Conservation (phyloP, 495 filamentous ascomycete genomes). For the Annulohypoxylon bovei region DNA sequence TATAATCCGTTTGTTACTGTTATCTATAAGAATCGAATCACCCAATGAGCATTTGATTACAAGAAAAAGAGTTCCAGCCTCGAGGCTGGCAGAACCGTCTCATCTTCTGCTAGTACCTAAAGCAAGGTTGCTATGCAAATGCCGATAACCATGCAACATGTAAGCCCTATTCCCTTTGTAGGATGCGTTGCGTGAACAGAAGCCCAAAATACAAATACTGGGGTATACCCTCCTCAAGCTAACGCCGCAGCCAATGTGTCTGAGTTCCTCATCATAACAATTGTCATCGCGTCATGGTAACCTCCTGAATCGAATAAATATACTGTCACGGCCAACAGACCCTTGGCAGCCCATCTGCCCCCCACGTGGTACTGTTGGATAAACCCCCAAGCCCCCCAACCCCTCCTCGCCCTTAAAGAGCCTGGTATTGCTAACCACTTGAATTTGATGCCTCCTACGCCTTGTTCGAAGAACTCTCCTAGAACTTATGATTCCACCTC, state of each 20-base stretch:
- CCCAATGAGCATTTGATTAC: background rate
- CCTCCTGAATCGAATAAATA: background rate
- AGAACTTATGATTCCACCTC: background rate
- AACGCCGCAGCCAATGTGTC: conserved; percentile 7
- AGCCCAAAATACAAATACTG: conserved; percentile 13
- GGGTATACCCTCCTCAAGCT: conserved; percentile 24
- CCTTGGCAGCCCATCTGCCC: background rate
- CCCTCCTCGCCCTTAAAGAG: background rate
- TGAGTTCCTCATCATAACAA: conserved; percentile 14
- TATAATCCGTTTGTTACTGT: background rate
- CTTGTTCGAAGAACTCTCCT: background rate
- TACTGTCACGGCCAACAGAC: background rate
- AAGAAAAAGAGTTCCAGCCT: background rate
- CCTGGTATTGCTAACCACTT: background rate
- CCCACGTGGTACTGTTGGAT: background rate
- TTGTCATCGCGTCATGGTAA: conserved; percentile 14
- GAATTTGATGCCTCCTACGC: conserved; percentile 1
- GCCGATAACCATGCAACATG: conserved; percentile 6
- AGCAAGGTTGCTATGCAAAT: background rate
- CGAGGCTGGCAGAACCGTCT: conserved; percentile 2
- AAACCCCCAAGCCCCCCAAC: background rate
- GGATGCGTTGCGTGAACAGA: background rate
- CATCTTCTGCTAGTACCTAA: conserved; percentile 6
- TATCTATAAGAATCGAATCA: background rate
- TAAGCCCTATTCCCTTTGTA: background rate